Conservation (phyloP, 2,329 filamentous ascomycete genomes). For the Cercospora janseana region DNA sequence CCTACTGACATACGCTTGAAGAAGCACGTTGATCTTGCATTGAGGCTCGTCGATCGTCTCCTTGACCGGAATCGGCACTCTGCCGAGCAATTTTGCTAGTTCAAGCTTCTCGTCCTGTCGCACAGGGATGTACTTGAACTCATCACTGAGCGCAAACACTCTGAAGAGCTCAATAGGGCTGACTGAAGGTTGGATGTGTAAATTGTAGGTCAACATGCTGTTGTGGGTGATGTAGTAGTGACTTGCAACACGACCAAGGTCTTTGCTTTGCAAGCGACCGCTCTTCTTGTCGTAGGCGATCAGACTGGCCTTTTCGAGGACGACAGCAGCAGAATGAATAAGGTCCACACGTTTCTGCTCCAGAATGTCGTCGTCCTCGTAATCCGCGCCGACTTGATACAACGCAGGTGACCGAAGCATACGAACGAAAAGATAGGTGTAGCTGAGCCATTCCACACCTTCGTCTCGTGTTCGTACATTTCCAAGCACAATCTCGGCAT, state of each 20-base stretch:
- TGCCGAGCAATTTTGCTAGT: slow-evolving; percentile 81
- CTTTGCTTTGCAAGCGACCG: slow-evolving; percentile 83
- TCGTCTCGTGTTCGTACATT: slow-evolving; percentile 91
- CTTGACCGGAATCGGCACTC: slow-evolving; percentile 94
- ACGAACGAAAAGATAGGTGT: slow-evolving; percentile 95
- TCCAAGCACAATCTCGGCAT: slow-evolving; percentile 91
- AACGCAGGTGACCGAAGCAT: slow-evolving; percentile 94
- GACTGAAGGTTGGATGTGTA: slow-evolving; percentile 88
- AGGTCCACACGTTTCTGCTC: slow-evolving; percentile 98
- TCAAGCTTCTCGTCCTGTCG: slow-evolving; percentile 97
- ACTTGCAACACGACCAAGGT: slow-evolving; percentile 91
- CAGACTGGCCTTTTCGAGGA: slow-evolving; percentile 82
- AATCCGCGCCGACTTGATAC: slow-evolving; percentile 94
- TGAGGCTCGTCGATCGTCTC: slow-evolving; percentile 96
- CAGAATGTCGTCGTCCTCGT: slow-evolving; percentile 84
- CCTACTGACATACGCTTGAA: slow-evolving; percentile 94
- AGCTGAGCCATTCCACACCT: slow-evolving; percentile 97
- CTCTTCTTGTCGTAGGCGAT: slow-evolving; percentile 95
- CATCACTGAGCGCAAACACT: slow-evolving; percentile 90
- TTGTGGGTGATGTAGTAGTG: slow-evolving; percentile 98
- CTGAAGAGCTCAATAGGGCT: slow-evolving; percentile 95
- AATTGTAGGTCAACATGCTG: slow-evolving; percentile 97
- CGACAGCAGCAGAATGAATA: slow-evolving; percentile 85
- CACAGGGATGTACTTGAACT: slow-evolving; percentile 99
- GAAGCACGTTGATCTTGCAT: slow-evolving; percentile 94